Base-by-base conservation (phyloP, 805 yeast genomes). In the Zygoascus ofunaensis region DNA sequence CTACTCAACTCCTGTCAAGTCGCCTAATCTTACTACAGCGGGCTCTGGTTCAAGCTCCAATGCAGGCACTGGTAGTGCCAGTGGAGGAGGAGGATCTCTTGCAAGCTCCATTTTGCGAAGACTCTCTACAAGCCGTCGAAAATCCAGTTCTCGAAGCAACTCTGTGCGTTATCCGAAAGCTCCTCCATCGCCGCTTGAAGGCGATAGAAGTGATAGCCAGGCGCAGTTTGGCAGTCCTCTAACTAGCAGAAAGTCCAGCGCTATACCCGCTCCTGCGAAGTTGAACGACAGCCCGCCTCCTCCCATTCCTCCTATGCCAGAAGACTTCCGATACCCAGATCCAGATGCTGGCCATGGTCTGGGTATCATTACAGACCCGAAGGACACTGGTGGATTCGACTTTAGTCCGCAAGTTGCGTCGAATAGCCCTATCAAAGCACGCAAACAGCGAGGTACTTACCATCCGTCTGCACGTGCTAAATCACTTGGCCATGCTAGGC, bases 381-480 rank as follows among this genome's bases (percentile, higher is more conserved):
- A 7, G 12, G 30, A 26, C 12, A 26, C 10, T 12, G 7, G 10
- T 26, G 30, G 30, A 8, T 7, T 26, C 7, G 12, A 26, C 30
- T 8, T 12, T 12, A 26, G 10, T 8, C 7, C 30, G 10, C 7
- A 7, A 26, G 12, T 12, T 12, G 12, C 7, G 10, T 7, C 30
- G 12, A 7, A 8, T 7, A 12, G 12, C 12, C 30, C 30, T 26
- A 26, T 26, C 7, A 26, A 26, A 26, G 30, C 12, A 12, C 30
- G 10, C 12, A 26, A 26, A 12, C 30, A 26, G 30, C 30, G 30
- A 8, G n/a, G n/a, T n/a, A 12, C 7, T 49, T 65, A 68, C 49
- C 95, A 85, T 61, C 94, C 95, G 32, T 77, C 87, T 12, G 94
- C 94, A 0, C 75, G 95, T 55, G 94, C 94, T 2, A 86, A 83